Percentiles rank a stretch among this genome's conserved stretches.
Evolutionary conservation across 2,329 filamentous ascomycete species (phyloP).

Genomic region (Aureobasidium mangrovei): DNA sequence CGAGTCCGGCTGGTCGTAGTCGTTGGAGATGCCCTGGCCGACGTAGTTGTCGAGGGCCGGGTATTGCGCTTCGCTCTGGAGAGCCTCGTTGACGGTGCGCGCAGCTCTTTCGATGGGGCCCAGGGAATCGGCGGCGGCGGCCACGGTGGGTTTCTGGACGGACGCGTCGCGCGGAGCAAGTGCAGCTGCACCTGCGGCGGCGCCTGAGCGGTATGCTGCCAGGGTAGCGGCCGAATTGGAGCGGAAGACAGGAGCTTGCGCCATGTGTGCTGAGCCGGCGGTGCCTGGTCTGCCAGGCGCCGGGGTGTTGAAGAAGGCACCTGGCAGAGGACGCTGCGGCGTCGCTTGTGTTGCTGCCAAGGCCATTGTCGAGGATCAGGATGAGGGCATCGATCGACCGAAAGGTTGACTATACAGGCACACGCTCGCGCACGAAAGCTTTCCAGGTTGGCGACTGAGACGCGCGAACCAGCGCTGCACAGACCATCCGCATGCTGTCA

Average conservation of each 20-base stretch:
- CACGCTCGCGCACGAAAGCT: no score
- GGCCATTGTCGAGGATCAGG: slow-evolving; percentile 38
- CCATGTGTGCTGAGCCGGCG: background rate
- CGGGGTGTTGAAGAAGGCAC: slow-evolving; percentile 68
- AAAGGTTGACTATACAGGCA: background rate
- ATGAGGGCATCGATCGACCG: background rate
- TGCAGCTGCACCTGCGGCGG: slow-evolving; percentile 15
- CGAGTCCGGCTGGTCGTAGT: slow-evolving; percentile 69
- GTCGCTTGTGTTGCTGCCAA: slow-evolving; percentile 45
- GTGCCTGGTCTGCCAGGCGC: slow-evolving; percentile 36
- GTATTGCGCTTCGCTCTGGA: slow-evolving; percentile 69
- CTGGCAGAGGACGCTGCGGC: slow-evolving; percentile 63
- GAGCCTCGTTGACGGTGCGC: slow-evolving; percentile 68
- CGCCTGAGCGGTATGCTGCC: slow-evolving; percentile 18
- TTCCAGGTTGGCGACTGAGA: background rate
- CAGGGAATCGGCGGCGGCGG: background rate
- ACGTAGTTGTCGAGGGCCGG: slow-evolving; percentile 86
- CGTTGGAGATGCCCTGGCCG: slow-evolving; percentile 73
- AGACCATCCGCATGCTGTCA: slow-evolving; percentile 2
- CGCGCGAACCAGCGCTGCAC: background rate
- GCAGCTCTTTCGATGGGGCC: slow-evolving; percentile 68
- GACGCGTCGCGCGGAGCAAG: slow-evolving; percentile 11
- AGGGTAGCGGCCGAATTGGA: slow-evolving; percentile 23
- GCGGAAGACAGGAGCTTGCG: slow-evolving; percentile 25
- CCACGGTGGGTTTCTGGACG: background rate